Evolutionary conservation across 371 early-diverging fungal genomes (phyloP), one percentile per base, ranked within the genome.

Genomic region (Funneliformis caledonium): DNA sequence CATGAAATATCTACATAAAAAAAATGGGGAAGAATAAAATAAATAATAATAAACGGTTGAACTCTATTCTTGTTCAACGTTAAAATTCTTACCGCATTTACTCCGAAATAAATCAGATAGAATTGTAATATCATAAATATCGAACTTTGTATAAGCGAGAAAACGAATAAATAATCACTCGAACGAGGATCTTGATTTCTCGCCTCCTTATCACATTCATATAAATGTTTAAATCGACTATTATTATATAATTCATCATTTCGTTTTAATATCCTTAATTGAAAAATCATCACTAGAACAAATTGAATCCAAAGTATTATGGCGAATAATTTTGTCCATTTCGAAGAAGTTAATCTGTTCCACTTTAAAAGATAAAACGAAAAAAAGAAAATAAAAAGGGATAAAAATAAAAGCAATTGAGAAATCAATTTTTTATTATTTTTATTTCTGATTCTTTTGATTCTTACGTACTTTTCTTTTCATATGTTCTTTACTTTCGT

Each of bases 121-220:
- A 22, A 33, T 76, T 76, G 76, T 61, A 76, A 76, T 0, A 50
- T 3, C 60, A 76, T 76, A 45, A 76, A 76, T 31, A 76, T 43
- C 8, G 62, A 2, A 76, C 61, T 76, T 61, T 76, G 56, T 61
- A 47, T 2, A 31, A 7, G 22, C 3, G 61, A 76, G 45, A 45
- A 59, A n/a, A 1, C 6, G 14, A n/a, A 76, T 45, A 26, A 19
- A 48, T 12, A 64, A 12, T 31, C 3, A 3, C 37, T 37, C 3
- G 37, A 26, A 7, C 16, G 14, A 9, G 47, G 47, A 5, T 19
- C 2, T 2, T 10, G 0, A n/a, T 45, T 37, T 37, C 37, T 37
- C 37, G 37, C 22, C 2, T 2, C 47, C 7, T 8, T 7, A 47
- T 22, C 37, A 16, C 43, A 22, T 22, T 45, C 19, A 9, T 22